A percentile compares a stretch with the other conserved stretches of the same genome.
Conservation (phyloP, 2,329 filamentous ascomycete genomes). For the Epichloe typhina region DNA sequence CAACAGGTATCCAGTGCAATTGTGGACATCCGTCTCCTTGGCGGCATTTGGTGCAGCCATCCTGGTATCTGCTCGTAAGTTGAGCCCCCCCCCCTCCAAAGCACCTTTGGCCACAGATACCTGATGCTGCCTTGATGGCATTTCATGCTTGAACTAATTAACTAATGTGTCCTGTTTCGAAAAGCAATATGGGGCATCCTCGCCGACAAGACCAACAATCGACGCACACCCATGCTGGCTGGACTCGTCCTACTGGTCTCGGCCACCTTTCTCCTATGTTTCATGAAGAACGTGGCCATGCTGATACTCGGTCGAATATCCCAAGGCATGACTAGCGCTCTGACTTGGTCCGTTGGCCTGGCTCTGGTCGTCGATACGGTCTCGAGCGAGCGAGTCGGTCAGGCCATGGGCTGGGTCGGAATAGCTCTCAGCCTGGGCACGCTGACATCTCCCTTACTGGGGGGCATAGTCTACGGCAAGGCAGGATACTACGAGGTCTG, state of each 20-base stretch:
- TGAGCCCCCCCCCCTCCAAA: too few relatives aligned
- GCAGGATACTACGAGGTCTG: constrained; percentile 22
- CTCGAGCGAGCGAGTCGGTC: constrained; percentile 17
- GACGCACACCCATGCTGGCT: constrained; percentile 20
- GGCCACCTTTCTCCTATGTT: constrained; percentile 19
- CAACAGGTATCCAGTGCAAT: constrained; percentile 13
- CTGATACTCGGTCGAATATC: constrained; percentile 19
- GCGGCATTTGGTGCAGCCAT: constrained; percentile 20
- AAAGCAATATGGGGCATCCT: constrained; percentile 23
- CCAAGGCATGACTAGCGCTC: constrained; percentile 20
- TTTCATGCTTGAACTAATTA: constrained; percentile 1
- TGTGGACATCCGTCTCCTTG: constrained; percentile 23
- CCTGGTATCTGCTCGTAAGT: constrained; percentile 18
- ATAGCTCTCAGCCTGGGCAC: constrained; percentile 20
- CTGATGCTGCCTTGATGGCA: neutral
- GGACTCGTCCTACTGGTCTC: constrained; percentile 18
- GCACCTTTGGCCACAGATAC: neutral
- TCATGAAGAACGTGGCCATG: constrained; percentile 18
- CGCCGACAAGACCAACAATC: constrained; percentile 20
- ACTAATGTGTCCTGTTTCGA: neutral
- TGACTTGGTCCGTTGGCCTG: constrained; percentile 24
- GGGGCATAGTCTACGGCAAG: constrained; percentile 20
- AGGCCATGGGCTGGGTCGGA: constrained; percentile 21
- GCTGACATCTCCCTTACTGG: constrained; percentile 19
- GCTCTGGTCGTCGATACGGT: constrained; percentile 23